Evolutionary conservation across 75 land plant species (phyloP).

Genomic region (Pinus tabuliformis): DNA sequence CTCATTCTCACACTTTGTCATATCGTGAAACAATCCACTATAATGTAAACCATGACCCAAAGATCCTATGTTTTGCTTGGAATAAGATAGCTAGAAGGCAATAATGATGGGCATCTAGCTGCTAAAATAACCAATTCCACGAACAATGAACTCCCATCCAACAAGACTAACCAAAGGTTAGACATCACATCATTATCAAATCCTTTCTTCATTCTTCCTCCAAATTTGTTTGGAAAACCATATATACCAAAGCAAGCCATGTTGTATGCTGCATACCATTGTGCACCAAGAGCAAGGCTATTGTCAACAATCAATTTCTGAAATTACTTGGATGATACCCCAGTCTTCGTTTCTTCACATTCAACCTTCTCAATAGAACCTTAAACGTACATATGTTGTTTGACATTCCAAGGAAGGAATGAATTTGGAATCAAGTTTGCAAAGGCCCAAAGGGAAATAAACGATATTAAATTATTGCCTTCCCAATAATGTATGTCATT

Average conservation of each 20-base stretch:
- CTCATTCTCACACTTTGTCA: too few relatives aligned
- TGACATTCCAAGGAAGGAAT: slow-evolving; percentile 7
- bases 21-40: too few relatives aligned
- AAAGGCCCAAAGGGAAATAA: slow-evolving; percentile 52
- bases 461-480: slow-evolving; percentile 45
- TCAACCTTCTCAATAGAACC: slow-evolving; percentile 1
- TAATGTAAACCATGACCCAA: background rate
- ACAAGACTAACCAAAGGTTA: slow-evolving; percentile 42
- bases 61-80: background rate
- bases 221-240: slow-evolving; percentile 68
- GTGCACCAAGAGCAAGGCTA: slow-evolving; percentile 31
- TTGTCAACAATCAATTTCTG: slow-evolving; percentile 22
- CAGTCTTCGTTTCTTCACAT: slow-evolving; percentile 2
- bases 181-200: slow-evolving; percentile 37
- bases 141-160: slow-evolving; percentile 35
- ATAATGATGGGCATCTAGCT: slow-evolving; percentile 59
- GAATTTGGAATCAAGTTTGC: slow-evolving; percentile 40
- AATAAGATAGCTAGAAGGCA: slow-evolving; percentile 27
- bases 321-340: slow-evolving; percentile 8
- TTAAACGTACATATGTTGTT: slow-evolving; percentile 1
- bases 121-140: slow-evolving; percentile 60
- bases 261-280: slow-evolving; percentile 54
- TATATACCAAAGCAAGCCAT: slow-evolving; percentile 59
- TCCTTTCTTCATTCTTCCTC: slow-evolving; percentile 36
- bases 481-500: slow-evolving; percentile 42